Conservation (phyloP, 345 rosid genomes). For the Rhizophora apiculata region DNA sequence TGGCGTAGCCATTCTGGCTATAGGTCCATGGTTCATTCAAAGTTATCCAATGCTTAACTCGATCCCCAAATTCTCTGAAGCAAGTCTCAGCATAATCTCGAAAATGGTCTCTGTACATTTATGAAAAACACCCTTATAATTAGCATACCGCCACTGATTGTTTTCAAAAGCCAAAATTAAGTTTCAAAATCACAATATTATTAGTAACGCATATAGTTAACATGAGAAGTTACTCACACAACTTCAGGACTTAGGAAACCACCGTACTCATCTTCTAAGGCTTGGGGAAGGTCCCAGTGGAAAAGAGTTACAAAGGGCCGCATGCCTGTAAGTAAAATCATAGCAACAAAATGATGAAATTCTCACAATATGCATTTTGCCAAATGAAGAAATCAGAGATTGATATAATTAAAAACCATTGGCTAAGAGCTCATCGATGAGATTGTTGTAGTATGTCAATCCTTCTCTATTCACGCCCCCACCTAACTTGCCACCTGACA, state of each 20-base stretch:
- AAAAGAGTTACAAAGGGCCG: conserved; percentile 9
- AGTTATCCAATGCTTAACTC: conserved; percentile 43
- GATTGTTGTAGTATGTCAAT: conserved; percentile 12
- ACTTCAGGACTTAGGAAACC: conserved; percentile 12
- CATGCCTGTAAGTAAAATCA: background rate
- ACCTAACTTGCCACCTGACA: background rate
- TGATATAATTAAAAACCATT: background rate
- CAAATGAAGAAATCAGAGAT: too few species aligned
- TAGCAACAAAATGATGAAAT: too few species aligned
- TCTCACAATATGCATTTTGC: too few species aligned
- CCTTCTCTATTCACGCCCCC: conserved; percentile 14
- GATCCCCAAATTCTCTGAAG: conserved; percentile 1
- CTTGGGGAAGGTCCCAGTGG: conserved; percentile 19
- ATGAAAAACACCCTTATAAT: too few species aligned
- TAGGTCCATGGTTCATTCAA: conserved; percentile 18
- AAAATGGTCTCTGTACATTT: background rate
- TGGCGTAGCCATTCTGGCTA: conserved; percentile 9
- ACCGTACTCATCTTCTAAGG: conserved; percentile 11
- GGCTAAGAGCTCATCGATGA: conserved; percentile 5
- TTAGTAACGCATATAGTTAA: too few species aligned
- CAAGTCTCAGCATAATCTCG: conserved; percentile 4
- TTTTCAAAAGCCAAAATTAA: too few species aligned
- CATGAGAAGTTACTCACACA: background rate
- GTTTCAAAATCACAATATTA: too few species aligned
- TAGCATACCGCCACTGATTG: too few species aligned